Conservation (phyloP, 2,329 filamentous ascomycete genomes). For the Epicoccum nigrum region DNA sequence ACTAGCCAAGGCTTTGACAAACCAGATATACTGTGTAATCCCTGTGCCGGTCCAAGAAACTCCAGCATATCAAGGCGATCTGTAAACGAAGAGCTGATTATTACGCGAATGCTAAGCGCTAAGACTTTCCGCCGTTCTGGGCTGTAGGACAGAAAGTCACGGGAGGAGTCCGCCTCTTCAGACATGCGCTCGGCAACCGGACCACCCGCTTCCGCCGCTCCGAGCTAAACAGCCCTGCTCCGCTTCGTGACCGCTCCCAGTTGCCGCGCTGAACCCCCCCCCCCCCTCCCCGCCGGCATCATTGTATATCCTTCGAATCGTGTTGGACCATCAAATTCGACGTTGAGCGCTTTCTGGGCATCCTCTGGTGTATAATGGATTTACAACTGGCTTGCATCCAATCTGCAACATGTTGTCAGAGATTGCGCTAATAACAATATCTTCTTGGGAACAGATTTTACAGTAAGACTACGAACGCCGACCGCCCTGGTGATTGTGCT, state of each 20-base stretch:
- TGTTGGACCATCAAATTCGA: too few relatives aligned
- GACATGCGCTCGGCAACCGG: conserved; percentile 26
- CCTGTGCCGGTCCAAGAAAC: not conserved
- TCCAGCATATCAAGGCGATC: conserved; percentile 17
- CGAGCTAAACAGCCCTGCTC: conserved; percentile 8
- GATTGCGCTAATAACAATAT: too few relatives aligned
- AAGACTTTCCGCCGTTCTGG: conserved; percentile 12
- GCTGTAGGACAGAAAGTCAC: conserved; percentile 28
- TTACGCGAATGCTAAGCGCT: conserved; percentile 7
- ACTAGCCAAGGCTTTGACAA: conserved; percentile 1
- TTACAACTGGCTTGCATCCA: too few relatives aligned
- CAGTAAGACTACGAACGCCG: too few relatives aligned
- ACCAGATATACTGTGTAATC: not conserved
- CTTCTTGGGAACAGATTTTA: too few relatives aligned
- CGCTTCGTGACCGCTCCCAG: conserved; percentile 11
- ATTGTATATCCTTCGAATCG: too few relatives aligned
- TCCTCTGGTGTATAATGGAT: too few relatives aligned
- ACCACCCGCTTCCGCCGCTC: conserved; percentile 29
- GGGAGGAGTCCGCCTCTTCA: conserved; percentile 17
- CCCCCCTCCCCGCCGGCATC: too few relatives aligned
- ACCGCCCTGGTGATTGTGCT: not conserved
- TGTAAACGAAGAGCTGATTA: conserved; percentile 11
- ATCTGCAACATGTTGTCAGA: too few relatives aligned
- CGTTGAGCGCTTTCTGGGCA: too few relatives aligned
- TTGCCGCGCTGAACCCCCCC: too few relatives aligned